Base-by-base conservation (phyloP, 129 eudicot species). In the Centella asiatica region DNA sequence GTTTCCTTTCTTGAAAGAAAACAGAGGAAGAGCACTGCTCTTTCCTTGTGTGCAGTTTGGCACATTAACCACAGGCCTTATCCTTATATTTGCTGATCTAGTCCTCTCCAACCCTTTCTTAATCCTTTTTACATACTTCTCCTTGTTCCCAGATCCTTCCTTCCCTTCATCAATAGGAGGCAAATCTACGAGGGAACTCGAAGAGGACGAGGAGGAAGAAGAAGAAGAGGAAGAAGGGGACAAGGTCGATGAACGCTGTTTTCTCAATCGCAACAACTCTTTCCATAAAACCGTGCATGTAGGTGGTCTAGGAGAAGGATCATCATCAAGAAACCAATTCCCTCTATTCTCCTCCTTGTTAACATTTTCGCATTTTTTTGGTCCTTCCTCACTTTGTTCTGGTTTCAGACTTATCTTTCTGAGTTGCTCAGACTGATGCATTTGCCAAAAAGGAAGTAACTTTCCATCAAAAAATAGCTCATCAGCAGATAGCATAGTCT, bases 271-370 rank as follows among this genome's bases (percentile, higher is more conserved):
- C 9, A 86, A 44, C 46, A 90, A 57, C 60, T 90, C 97, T 49
- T 90, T 90, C 97, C 97, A 90, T 57, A 90, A 64, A 65, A 90
- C 97, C 11, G 94, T 86, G 74, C 97, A 86, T 28, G 75, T 90
- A 5, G 97, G 97, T 5, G 97, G 97, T 55, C 97, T 77, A 3
- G 97, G 97, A 3, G 97, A 90, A 2, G 97, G 95, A 64, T 90
- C 97, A 53, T 90, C 97, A 13, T 90, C 97, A 32, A 87, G 78
- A 71, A 82, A 84, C 94, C 89, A 88, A 62, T 73, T 84, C 68
- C 66, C 10, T 54, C 68, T 47, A 62, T 36, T 77, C 36, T 71
- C 72, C 25, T 51, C 74, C 48, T 24, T 37, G 45, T 60, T 52
- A 44, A 44, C 45, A 19, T 46, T 26, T 17, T 55, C 77, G 15